phyloP scores from a whole-genome alignment of 331 rosid genomes.

The Acacia pycnantha region DNA sequence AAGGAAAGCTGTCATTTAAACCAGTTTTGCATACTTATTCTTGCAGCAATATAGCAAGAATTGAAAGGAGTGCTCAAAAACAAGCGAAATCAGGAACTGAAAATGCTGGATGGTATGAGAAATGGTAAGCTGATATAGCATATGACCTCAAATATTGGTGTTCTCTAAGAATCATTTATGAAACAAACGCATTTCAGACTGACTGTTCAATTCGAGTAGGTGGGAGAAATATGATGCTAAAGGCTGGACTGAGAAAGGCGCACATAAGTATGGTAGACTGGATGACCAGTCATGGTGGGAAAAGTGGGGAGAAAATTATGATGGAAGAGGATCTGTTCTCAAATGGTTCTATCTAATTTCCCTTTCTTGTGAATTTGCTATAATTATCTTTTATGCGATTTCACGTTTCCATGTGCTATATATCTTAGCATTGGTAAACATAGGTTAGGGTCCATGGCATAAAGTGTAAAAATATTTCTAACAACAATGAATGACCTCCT shows the following conservation, averaged over 20 bases:
- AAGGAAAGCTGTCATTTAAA: constrained; percentile 13
- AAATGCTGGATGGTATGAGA: constrained; percentile 99
- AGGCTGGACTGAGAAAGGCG: constrained; percentile 97
- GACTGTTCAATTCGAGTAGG: constrained; percentile 51
- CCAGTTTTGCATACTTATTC: constrained; percentile 27
- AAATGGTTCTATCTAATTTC: neutral
- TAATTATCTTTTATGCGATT: neutral
- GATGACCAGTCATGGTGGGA: constrained; percentile 96
- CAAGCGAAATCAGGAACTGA: constrained; percentile 95
- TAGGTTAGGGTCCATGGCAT: neutral
- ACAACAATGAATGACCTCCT: neutral
- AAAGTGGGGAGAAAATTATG: constrained; percentile 99
- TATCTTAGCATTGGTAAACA: neutral
- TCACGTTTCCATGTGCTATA: neutral
- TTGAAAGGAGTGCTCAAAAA: constrained; percentile 96
- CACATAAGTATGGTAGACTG: neutral
- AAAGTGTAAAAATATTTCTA: neutral
- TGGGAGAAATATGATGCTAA: constrained; percentile 98
- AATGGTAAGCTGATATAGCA: constrained; percentile 60
- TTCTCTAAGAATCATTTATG: constrained; percentile 20
- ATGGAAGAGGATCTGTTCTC: constrained; percentile 95
- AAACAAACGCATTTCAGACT: constrained; percentile 18
- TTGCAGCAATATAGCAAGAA: constrained; percentile 86
- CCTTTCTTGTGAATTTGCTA: neutral
- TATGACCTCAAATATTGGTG: constrained; percentile 1